Percentiles rank a stretch among this genome's conserved stretches.
Conservation (phyloP, 345 rosid species). For the Ceriops zippeliana region DNA sequence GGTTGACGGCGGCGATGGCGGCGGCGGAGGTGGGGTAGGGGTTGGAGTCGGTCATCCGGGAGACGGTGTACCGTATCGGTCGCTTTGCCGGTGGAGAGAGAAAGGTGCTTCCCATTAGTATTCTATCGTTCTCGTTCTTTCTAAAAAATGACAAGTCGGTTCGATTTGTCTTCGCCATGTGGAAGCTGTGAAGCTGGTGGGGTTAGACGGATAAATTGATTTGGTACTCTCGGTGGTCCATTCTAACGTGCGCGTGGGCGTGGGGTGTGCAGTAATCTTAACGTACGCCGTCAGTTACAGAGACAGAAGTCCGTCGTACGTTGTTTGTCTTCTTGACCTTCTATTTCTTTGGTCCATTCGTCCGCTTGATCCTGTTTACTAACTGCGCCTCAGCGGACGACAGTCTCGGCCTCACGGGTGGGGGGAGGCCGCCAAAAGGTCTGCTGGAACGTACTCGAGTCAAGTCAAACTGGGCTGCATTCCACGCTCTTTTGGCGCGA, state of each 20-base stretch:
- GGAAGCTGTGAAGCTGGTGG: not conserved
- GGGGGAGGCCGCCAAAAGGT: too few relatives aligned
- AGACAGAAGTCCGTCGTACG: too few relatives aligned
- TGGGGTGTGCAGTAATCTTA: too few relatives aligned
- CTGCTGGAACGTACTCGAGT: too few relatives aligned
- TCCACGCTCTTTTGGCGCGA: too few relatives aligned
- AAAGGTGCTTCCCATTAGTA: slow-evolving; percentile 30
- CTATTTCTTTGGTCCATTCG: too few relatives aligned
- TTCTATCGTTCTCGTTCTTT: not conserved
- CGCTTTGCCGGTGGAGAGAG: slow-evolving; percentile 38
- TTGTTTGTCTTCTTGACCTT: too few relatives aligned
- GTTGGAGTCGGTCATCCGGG: slow-evolving; percentile 28
- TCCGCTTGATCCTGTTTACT: too few relatives aligned
- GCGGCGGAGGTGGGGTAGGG: not conserved
- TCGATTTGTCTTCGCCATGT: slow-evolving; percentile 9
- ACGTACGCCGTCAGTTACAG: too few relatives aligned
- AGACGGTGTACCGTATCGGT: slow-evolving; percentile 3
- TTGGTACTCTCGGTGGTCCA: not conserved
- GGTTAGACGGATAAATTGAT: not conserved
- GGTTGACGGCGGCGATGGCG: not conserved
- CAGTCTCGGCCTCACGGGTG: too few relatives aligned
- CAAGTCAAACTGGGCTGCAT: too few relatives aligned
- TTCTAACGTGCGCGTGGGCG: not conserved
- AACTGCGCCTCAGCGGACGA: too few relatives aligned
- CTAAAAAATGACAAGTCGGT: not conserved